Evolutionary conservation across 192 early-diverging fungal genomes (phyloP).

Genomic region (Backusella tarrabulga): DNA sequence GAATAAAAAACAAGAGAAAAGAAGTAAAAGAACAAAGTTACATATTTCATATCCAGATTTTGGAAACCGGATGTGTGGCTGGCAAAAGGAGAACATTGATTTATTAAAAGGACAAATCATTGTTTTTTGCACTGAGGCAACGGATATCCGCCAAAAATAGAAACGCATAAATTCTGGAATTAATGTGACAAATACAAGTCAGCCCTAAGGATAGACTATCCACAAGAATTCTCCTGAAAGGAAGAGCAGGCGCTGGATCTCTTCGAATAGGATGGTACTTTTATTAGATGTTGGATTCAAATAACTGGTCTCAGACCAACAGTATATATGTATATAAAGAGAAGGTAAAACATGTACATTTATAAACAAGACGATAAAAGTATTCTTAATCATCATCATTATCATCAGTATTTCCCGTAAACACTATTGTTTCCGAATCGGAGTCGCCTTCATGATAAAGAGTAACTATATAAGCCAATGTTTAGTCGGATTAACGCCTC

Average conservation of each 20-base stretch:
- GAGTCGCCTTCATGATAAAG: conserved; percentile 56
- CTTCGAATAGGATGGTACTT: background rate
- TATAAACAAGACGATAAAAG: background rate
- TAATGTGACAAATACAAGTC: background rate
- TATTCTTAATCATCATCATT: background rate
- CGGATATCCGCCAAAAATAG: background rate
- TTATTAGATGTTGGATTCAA: background rate
- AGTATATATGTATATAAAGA: background rate
- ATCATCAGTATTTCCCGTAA: background rate
- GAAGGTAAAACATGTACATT: background rate
- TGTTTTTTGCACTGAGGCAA: background rate
- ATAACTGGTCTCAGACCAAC: background rate
- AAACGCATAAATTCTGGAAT: background rate
- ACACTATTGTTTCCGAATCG: conserved; percentile 25
- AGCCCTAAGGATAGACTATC: background rate
- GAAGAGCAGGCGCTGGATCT: background rate
- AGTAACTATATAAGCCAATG: conserved; percentile 40
- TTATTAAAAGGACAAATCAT: background rate
- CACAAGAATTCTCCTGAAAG: background rate
- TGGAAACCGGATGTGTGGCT: too few species aligned
- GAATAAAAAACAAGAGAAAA: too few species aligned
- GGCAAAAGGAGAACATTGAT: too few species aligned
- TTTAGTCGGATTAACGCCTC: background rate
- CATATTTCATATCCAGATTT: too few species aligned
- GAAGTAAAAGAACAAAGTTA: too few species aligned